These are phyloP conservation scores for Carex kokanica DNA, from an alignment of 176 grass and related monocot species.

Conservation along the genomic window DNA sequence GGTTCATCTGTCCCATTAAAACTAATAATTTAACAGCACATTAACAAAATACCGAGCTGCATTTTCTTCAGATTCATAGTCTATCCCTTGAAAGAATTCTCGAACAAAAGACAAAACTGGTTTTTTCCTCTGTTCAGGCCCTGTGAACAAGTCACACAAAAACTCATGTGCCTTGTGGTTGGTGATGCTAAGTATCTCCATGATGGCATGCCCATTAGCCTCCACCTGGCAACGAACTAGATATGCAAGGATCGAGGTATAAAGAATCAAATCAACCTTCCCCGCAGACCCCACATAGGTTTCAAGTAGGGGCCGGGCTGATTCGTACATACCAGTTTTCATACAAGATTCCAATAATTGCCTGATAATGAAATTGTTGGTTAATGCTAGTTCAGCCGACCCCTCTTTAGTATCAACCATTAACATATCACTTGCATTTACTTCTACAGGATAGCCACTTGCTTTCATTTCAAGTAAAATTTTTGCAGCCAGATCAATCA, in stretches of 20 bases:
- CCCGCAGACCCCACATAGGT: conserved; percentile 58
- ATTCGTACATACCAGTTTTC: conserved; percentile 76
- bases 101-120: conserved; percentile 76
- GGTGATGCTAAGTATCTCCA: conserved; percentile 72
- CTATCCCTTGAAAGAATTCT: conserved; percentile 85
- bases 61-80: conserved; percentile 74
- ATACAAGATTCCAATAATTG: conserved; percentile 96
- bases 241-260: conserved; percentile 80
- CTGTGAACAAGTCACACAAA: conserved; percentile 75
- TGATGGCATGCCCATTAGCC: conserved; percentile 62
- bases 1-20: conserved; percentile 97
- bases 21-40: conserved; percentile 90
- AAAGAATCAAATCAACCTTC: conserved; percentile 89
- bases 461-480: conserved; percentile 92
- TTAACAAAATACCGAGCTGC: conserved; percentile 81
- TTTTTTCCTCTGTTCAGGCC: conserved; percentile 86
- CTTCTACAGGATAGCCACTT: conserved; percentile 74
- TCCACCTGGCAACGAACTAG: conserved; percentile 77
- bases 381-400: conserved; percentile 74
- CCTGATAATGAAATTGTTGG: conserved; percentile 95
- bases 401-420: conserved; percentile 98
- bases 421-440: conserved; percentile 73
- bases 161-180: conserved; percentile 88
- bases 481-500: conserved; percentile 84
- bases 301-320: conserved; percentile 63